phyloP scores from a whole-genome alignment of 495 filamentous ascomycete species.

The Neurospora sp. region DNA sequence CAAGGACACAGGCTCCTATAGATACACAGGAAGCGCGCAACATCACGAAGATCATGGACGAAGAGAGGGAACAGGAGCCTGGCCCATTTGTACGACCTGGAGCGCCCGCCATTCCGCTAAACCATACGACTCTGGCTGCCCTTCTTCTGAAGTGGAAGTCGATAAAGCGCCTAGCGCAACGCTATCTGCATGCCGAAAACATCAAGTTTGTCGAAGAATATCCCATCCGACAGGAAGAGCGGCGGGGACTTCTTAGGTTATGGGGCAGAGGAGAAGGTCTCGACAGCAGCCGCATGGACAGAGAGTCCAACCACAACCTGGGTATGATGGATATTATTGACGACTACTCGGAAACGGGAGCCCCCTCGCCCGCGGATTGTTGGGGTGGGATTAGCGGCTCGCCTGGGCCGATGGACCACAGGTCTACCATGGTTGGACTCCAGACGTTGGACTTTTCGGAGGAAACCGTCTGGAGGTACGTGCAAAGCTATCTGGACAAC shows the following conservation, averaged over 20 bases:
- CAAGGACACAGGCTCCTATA: slow-evolving; percentile 8
- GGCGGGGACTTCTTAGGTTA: slow-evolving; percentile 62
- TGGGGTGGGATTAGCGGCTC: slow-evolving; percentile 41
- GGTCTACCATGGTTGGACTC: slow-evolving; percentile 41
- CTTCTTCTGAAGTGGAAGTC: slow-evolving; percentile 63
- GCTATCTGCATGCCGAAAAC: slow-evolving; percentile 31
- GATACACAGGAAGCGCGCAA: slow-evolving; percentile 18
- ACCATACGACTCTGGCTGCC: slow-evolving; percentile 76
- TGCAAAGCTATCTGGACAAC: slow-evolving; percentile 62
- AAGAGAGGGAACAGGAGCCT: slow-evolving; percentile 34
- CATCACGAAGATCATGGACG: slow-evolving; percentile 28
- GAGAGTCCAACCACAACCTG: slow-evolving; percentile 20
- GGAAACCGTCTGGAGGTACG: slow-evolving; percentile 51
- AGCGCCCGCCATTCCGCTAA: slow-evolving; percentile 57
- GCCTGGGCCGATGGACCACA: slow-evolving; percentile 26
- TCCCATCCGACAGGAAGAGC: slow-evolving; percentile 62
- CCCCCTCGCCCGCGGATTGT: slow-evolving; percentile 37
- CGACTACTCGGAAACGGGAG: slow-evolving; percentile 37
- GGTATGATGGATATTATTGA: slow-evolving; percentile 24
- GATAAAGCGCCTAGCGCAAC: slow-evolving; percentile 46
- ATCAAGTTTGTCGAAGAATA: slow-evolving; percentile 55
- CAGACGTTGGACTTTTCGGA: slow-evolving; percentile 54
- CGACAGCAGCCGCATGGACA: slow-evolving; percentile 29
- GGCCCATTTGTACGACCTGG: slow-evolving; percentile 38
- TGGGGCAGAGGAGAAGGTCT: slow-evolving; percentile 71